Percentiles rank a stretch among this genome's conserved stretches.
Evolutionary conservation across 78 protist genomes (phyloP).

Genomic region (Dictyostelium intermedium): DNA sequence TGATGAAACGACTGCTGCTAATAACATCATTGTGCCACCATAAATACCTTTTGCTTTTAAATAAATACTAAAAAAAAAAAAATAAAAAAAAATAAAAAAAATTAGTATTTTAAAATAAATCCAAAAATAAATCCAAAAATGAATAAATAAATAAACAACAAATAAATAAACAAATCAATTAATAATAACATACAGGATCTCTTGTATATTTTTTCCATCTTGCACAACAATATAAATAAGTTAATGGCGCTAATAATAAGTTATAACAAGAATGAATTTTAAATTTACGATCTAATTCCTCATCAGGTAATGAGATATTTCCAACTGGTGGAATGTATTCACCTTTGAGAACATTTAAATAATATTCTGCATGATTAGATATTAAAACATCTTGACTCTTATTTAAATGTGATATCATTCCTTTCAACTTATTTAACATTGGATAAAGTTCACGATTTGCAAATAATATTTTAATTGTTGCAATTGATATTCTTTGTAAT

Average conservation of each 20-base stretch:
- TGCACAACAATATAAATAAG: conserved; percentile 46
- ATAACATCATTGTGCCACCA: conserved; percentile 27
- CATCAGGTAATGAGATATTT: background rate
- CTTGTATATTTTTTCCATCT: conserved; percentile 58
- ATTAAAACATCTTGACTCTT: conserved; percentile 42
- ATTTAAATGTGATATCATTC: conserved; percentile 6
- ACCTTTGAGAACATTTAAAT: conserved; percentile 43
- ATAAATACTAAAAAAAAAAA: background rate
- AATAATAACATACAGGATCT: conserved; percentile 35
- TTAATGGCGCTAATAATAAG: conserved; percentile 24
- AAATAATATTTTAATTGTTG: conserved; percentile 39
- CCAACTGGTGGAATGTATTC: conserved; percentile 65
- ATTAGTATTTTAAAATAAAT: too few species aligned
- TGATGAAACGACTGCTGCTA: conserved; percentile 37
- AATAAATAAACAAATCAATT: background rate
- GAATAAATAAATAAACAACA: background rate
- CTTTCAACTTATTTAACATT: conserved; percentile 22
- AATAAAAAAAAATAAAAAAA: background rate
- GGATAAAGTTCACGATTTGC: conserved; percentile 58
- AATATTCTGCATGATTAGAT: conserved; percentile 42
- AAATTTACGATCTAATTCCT: background rate
- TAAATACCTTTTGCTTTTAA: conserved; percentile 28
- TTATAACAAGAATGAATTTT: conserved; percentile 8
- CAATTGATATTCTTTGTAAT: conserved; percentile 23
- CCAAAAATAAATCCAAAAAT: too few species aligned